Conservation (phyloP, 495 filamentous ascomycete species). For the Tuber melanosporum region DNA sequence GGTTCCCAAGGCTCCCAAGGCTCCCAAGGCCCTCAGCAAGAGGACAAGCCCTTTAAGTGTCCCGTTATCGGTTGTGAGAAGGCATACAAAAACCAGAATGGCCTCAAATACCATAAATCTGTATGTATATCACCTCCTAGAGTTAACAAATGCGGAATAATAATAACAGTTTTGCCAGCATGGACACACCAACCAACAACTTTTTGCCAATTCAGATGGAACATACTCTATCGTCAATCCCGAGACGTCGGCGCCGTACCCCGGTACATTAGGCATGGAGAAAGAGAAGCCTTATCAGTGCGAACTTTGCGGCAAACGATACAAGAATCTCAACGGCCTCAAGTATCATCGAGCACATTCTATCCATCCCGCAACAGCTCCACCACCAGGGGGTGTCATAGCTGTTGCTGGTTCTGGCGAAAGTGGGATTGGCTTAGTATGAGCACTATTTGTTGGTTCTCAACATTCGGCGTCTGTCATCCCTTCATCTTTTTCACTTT, state of each 20-base stretch:
- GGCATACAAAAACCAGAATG: slow-evolving; percentile 99
- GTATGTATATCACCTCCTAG: slow-evolving; percentile 47
- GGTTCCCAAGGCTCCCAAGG: neutral
- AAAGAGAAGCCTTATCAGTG: slow-evolving; percentile 99
- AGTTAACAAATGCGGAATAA: slow-evolving; percentile 27
- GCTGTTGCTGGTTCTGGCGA: slow-evolving; percentile 41
- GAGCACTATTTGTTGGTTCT: slow-evolving; percentile 6
- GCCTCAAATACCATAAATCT: slow-evolving; percentile 76
- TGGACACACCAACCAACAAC: slow-evolving; percentile 90
- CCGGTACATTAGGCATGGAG: slow-evolving; percentile 96
- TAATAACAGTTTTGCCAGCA: slow-evolving; percentile 52
- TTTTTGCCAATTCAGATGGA: slow-evolving; percentile 90
- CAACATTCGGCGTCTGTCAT: neutral
- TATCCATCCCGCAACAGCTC: slow-evolving; percentile 22
- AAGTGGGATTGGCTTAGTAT: slow-evolving; percentile 25
- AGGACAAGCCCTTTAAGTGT: slow-evolving; percentile 94
- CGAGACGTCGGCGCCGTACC: slow-evolving; percentile 85
- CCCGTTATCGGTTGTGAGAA: slow-evolving; percentile 98
- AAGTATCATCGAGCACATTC: slow-evolving; percentile 57
- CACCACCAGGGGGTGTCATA: slow-evolving; percentile 37
- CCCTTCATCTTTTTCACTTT: neutral
- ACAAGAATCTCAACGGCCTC: slow-evolving; percentile 96
- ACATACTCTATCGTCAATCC: slow-evolving; percentile 98
- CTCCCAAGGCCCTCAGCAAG: slow-evolving; percentile 45
- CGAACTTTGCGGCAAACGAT: slow-evolving; percentile 92